Conservation (phyloP, 2,329 filamentous ascomycete genomes). For the Amesomyces nigricolor region DNA sequence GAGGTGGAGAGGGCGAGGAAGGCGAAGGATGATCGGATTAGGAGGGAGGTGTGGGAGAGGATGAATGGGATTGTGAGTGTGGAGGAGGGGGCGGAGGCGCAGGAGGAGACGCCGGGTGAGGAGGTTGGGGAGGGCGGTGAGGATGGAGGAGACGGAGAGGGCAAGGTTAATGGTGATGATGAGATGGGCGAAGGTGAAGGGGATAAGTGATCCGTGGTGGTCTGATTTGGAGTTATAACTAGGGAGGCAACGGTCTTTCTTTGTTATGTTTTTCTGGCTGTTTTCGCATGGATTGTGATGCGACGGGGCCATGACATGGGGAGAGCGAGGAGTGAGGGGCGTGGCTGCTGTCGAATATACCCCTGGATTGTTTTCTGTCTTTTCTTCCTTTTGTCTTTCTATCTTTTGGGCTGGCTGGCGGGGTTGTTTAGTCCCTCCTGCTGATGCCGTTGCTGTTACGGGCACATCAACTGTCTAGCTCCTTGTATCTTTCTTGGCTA, state of each 20-base stretch:
- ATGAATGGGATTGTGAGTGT: constrained; percentile 50
- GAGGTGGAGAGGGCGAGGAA: constrained; percentile 82
- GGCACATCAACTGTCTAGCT: no score
- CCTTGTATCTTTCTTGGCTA: no score
- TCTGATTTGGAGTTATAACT: neutral
- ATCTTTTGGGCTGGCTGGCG: neutral
- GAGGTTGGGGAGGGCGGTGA: constrained; percentile 33
- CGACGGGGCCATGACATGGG: no score
- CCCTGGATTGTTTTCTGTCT: neutral
- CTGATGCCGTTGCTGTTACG: no score
- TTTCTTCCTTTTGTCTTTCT: neutral
- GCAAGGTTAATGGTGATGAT: constrained; percentile 11
- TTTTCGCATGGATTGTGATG: neutral
- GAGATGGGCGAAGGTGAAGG: neutral
- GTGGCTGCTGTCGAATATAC: no score
- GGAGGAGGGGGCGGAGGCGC: constrained; percentile 29
- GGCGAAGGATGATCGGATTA: constrained; percentile 78
- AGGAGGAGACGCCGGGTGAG: constrained; percentile 18
- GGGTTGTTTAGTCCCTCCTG: no score
- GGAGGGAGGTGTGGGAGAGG: constrained; percentile 70
- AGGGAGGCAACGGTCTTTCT: neutral
- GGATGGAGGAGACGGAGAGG: constrained; percentile 24
- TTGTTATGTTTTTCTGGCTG: neutral
- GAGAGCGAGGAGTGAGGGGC: neutral
- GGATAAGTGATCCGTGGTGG: neutral